Base-by-base conservation (phyloP, 2,329 filamentous ascomycete genomes). In the Parafenestella ontariensis region DNA sequence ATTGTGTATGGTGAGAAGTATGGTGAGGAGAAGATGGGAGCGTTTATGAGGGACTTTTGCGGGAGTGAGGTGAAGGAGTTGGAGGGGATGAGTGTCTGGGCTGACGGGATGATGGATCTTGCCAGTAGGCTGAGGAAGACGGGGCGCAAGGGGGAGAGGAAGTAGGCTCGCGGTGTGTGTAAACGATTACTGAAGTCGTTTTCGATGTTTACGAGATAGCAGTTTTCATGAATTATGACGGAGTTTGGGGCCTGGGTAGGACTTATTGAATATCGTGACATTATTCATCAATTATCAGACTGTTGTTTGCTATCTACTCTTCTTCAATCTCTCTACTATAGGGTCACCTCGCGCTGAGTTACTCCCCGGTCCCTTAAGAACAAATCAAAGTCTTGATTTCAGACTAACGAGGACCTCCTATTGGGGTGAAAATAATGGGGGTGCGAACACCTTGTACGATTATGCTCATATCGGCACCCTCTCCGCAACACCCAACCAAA, bases 1-100 rank as follows among this genome's bases (percentile, higher is more conserved):
- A 85, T 93, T 1, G 79, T 92, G 2, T 95, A 95, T 70, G 91
- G 91, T 0, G 90, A 94, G 76, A 82, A 84, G 55, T 92, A 93
- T 72, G 90, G 91, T 60, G 85, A 87, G 60, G 84, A 81, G 45
- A 92, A 91, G 75, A 88, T 95, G 79, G 80, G 78, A n/a, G 89
- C 91, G 50, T 92, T 90, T 62, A 69, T 95, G 58, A 73, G 78
- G 11, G 82, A 82, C 31, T 81, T 83, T 71, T 77, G 88, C 18
- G 76, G 72, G 0, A 59, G 36, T 2, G 43, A 61, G 17, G 59
- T 76, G 1, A 71, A 61, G 23, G 56, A 57, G 5, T 57, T 56
- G 40, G 60, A 61, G 13, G 70, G 69, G 13, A 72, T 76, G 59
- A 64, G 66, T 15, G 71, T 76, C 3, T 82, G 79, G 78, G 78